Evolutionary conservation across 176 grass and related monocot genomes (phyloP), one percentile per base, ranked within the genome.

Genomic region (Coix lacrymajobi): DNA sequence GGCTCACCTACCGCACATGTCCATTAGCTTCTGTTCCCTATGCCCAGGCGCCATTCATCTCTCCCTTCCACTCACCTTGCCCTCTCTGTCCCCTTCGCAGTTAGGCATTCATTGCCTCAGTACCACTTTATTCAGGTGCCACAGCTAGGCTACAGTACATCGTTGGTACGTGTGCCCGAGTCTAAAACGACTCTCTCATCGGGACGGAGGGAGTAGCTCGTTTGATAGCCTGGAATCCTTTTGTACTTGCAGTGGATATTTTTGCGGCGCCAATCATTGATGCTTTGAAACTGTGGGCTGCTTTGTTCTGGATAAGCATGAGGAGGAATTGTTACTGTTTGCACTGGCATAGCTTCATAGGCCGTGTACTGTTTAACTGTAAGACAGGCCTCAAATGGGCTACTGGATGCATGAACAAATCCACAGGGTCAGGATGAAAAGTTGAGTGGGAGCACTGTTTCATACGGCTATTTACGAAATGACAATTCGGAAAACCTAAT

Each of bases 211-310:
- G n/a, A n/a, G n/a, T 8, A 17, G 17, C 62, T 66, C 62, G 9
- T 75, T 54, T 54, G 29, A 19, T 75, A 52, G 71, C 45, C 26
- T 29, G 44, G 81, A 84, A 88, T 88, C 67, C 14, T 79, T 65
- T 56, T 57, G 58, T 88, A 83, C 80, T 88, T 74, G 36, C 33
- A 79, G 75, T 37, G 15, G 75, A 83, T 84, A 66, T 79, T 88
- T 74, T 73, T 8, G 58, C 20, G 43, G 66, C 40, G 75, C 16
- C 72, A 66, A 84, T 84, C 45, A 79, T 88, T 79, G 75, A 36
- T 38, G 57, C 58, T 79, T 29, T 79, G 62, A 57, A 57, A 45
- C 28, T 11, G 4, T 11, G 4, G 8, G 7, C 13, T 3, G 43
- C 29, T 79, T 74, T 73, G 20, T 24, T 84, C 14, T 60, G 81